Conservation (phyloP, 2,329 filamentous ascomycete species). For the Colletotrichum camelliae region DNA sequence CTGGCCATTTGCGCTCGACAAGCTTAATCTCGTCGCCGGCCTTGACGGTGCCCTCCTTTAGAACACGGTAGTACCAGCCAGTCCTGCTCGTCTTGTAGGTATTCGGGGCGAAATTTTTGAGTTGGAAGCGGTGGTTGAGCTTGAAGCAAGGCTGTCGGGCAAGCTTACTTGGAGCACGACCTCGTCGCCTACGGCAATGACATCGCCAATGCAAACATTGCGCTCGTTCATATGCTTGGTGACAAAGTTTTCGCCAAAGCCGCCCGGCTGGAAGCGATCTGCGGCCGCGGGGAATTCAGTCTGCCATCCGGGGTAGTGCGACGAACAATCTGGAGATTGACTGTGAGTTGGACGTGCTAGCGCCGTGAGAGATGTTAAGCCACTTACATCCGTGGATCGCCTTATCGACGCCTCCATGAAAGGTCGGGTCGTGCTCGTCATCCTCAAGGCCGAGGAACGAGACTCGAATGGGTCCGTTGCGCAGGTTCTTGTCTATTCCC, state of each 20-base stretch:
- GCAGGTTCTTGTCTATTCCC: constrained; percentile 60
- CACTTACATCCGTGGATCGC: constrained; percentile 62
- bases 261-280: constrained; percentile 59
- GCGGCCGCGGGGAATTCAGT: constrained; percentile 56
- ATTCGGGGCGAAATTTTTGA: constrained; percentile 65
- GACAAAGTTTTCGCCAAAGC: constrained; percentile 71
- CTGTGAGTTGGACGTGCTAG: neutral
- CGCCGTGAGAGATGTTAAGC: neutral
- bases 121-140: constrained; percentile 69
- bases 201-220: constrained; percentile 70
- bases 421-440: constrained; percentile 67
- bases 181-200: constrained; percentile 55
- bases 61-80: constrained; percentile 70
- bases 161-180: constrained; percentile 64
- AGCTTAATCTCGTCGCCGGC: constrained; percentile 63
- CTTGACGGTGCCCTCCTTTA: constrained; percentile 58
- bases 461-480: constrained; percentile 50
- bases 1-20: constrained; percentile 58
- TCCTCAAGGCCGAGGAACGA: constrained; percentile 55
- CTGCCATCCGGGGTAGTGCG: constrained; percentile 63
- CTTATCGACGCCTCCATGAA: constrained; percentile 69
- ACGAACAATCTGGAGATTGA: constrained; percentile 55
- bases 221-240: constrained; percentile 63
- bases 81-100: constrained; percentile 63
- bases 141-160: constrained; percentile 72